Base-by-base conservation (phyloP, 345 rosid genomes). In the Rhodamnia argentea region DNA sequence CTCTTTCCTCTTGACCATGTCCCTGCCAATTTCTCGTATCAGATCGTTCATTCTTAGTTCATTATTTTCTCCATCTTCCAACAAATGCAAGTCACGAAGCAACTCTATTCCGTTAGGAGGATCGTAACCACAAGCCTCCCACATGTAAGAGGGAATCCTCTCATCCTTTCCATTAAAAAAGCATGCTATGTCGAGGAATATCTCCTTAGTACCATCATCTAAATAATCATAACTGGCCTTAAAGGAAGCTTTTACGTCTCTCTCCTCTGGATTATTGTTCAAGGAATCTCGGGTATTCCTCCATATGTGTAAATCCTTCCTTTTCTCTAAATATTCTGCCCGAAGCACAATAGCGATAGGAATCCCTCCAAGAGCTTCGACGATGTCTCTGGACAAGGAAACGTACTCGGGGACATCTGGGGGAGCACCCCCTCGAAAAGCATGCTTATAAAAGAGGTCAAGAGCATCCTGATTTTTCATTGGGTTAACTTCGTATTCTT, bases 101-200 rank as follows among this genome's bases (percentile, higher is more conserved):
- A 0, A 3, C 6, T 42, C 0, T 14, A 84, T n/a, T 1, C 6
- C 11, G 4, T 0, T 1, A 6, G 0, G 4, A 4, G 87, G 83
- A 47, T 5, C 4, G 29, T 3, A 44, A 7, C 3, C 26, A 5
- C 75, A 76, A 56, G 23, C 87, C 23, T 10, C 18, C 86, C 86
- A 85, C 62, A 70, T 51, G 32, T 74, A 78, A 50, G 5, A 1
- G 20, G 83, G 83, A 76, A 52, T 32, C 14, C 60, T 40, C n/a
- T 70, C 6, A 47, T 76, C 83, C 6, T n/a, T 47, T 52, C 86
- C 86, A 7, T 7, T 37, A 37, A 85, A 76, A 85, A 85, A 88
- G 24, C 87, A 88, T 3, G 86, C 90, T 27, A 88, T 86, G 42
- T 86, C 83, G 0, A 88, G 86, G 10, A 70, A 85, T 10, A 85